Evolutionary conservation across 83 land plant species (phyloP), one percentile per base, ranked within the genome.

Genomic region (Larix sibirica): DNA sequence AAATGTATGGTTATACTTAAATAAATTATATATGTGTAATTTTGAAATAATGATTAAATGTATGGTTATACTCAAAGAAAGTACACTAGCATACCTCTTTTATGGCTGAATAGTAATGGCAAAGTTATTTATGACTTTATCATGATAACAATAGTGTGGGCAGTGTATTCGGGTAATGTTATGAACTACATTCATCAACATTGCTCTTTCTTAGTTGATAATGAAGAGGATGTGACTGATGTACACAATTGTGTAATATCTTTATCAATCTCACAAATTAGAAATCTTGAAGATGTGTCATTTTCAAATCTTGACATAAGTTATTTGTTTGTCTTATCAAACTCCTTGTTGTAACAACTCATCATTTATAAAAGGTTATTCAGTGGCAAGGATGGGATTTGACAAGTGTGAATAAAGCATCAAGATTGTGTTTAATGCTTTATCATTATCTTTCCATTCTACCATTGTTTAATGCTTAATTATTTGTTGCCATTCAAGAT

Each of bases 401-500:
- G 14, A 97, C 96, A 92, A 17, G 42, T 91, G 85, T 31, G 97
- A 97, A 77, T 95, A 95, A 13, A 91, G 89, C 93, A 89, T 92
- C 31, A 97, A 97, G 61, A 93, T 84, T 23, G 96, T 97, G 89
- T 95, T 97, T 18, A 97, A 84, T 9, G 99, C 96, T 77, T 97
- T 97, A 82, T 97, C 99, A 86, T 97, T 97, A 83, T 97, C 99
- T 77, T 86, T 86, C 97, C 99, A 97, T 81, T 97, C 96, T 77
- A 33, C 0, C 36, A 33, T 33, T 97, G 89, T 95, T 97, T 18
- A 97, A 84, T 9, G 99, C 96, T 77, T 96, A 97, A 82, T 97
- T 97, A 86, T 97, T 33, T 95, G 81, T 97, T 96, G 71, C 97
- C 84, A 95, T 96, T 84, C 97, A 95, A 91, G 33, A 67, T n/a